Evolutionary conservation across 306 rosid species (phyloP).

Genomic region (Glycyrrhiza uralensis): DNA sequence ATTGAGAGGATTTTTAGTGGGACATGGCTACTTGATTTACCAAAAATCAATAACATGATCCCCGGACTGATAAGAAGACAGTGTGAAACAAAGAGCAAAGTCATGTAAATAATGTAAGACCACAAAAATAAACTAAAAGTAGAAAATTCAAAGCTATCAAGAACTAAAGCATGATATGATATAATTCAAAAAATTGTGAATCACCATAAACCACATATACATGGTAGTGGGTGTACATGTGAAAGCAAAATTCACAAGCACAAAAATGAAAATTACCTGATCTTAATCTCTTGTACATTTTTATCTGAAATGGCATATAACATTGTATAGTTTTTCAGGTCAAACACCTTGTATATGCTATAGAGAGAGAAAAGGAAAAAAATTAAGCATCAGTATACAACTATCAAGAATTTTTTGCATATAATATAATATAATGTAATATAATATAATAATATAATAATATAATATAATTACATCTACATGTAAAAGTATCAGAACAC

Average conservation of each 20-base stretch:
- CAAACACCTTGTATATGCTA: conserved; percentile 97
- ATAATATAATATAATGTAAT: too few species aligned
- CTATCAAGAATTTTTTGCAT: conserved; percentile 9
- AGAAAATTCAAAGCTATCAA: background rate
- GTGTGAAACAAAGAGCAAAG: conserved; percentile 12
- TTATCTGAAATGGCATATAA: conserved; percentile 87
- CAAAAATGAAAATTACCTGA: conserved; percentile 51
- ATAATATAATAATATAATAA: background rate
- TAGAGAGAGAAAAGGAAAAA: conserved; percentile 1
- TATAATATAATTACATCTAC: conserved; percentile 6
- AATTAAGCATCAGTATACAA: background rate
- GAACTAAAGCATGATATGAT: background rate
- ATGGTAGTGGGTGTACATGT: background rate
- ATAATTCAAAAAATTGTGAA: background rate
- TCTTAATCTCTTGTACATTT: conserved; percentile 95
- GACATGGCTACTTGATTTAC: conserved; percentile 78
- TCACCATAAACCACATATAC: background rate
- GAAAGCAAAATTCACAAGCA: conserved; percentile 9
- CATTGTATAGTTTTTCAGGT: conserved; percentile 89
- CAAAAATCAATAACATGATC: conserved; percentile 83
- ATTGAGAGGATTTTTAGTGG: conserved; percentile 92
- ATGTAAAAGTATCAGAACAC: background rate
- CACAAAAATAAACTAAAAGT: background rate
- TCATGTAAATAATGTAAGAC: conserved; percentile 1
- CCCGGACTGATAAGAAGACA: conserved; percentile 69